Conservation (phyloP, 2,329 filamentous ascomycete species). For the Scorias spongiosa region DNA sequence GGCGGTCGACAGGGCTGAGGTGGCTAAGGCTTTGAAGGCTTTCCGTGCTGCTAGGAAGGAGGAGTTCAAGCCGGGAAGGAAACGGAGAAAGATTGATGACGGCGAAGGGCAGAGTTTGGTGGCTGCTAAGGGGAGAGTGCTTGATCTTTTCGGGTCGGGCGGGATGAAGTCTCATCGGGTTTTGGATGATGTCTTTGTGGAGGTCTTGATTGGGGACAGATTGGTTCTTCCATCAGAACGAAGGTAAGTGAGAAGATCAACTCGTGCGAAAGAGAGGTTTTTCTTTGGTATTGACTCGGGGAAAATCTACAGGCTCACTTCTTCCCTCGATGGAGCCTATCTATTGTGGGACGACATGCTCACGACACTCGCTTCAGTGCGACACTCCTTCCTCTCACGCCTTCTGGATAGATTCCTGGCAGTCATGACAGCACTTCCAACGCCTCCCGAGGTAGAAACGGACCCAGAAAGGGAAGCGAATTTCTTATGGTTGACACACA, state of each 20-base stretch:
- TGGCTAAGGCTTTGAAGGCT: conserved; percentile 18
- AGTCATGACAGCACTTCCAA: conserved; percentile 20
- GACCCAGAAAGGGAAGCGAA: conserved; percentile 25
- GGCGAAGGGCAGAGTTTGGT: conserved; percentile 1
- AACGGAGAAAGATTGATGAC: conserved; percentile 5
- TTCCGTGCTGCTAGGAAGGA: conserved; percentile 19
- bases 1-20: conserved; percentile 9
- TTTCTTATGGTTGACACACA: conserved; percentile 35
- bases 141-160: conserved; percentile 4
- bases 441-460: conserved; percentile 1
- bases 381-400: conserved; percentile 22
- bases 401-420: conserved; percentile 26
- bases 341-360: conserved; percentile 29
- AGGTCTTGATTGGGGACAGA: conserved; percentile 21
- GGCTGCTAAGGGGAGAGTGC: conserved; percentile 4
- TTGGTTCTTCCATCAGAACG: conserved; percentile 23
- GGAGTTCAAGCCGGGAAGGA: conserved; percentile 16
- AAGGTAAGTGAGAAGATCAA: conserved; percentile 10
- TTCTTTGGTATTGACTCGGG: conserved; percentile 1
- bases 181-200: conserved; percentile 6
- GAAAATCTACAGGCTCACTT: conserved; percentile 14
- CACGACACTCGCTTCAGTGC: conserved; percentile 18
- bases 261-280: background rate
- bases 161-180: conserved; percentile 1
- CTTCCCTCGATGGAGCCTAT: conserved; percentile 28